Percentiles rank a stretch among this genome's conserved stretches.
Conservation (phyloP, 1,139 yeast genomes). For the Suhomyces coccinellae region DNA sequence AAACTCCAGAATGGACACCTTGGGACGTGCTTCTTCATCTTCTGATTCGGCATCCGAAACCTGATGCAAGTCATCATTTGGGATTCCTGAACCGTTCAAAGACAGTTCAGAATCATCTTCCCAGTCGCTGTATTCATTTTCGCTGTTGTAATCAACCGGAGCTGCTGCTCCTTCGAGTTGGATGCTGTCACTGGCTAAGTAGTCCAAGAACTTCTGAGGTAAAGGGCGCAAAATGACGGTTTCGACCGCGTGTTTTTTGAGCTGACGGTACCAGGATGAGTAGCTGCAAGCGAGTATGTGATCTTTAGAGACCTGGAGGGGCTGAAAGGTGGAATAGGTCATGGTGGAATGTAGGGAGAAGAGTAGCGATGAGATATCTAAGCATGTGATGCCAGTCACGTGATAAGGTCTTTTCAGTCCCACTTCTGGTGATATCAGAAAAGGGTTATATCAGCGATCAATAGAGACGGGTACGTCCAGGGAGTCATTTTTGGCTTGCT, state of each 20-base stretch:
- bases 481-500: no score
- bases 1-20: conserved; percentile 55
- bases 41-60: conserved; percentile 22
- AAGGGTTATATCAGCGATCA: no score
- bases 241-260: conserved; percentile 51
- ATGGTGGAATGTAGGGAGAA: conserved; percentile 3
- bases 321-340: conserved; percentile 27
- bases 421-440: no score
- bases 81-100: background rate
- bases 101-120: conserved; percentile 32
- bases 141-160: conserved; percentile 43
- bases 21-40: conserved; percentile 35
- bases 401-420: no score
- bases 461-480: no score
- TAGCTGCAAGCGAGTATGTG: conserved; percentile 70
- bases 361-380: conserved; percentile 3
- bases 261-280: conserved; percentile 69
- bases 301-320: conserved; percentile 39
- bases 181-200: conserved; percentile 77
- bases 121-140: conserved; percentile 74
- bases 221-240: conserved; percentile 62
- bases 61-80: background rate
- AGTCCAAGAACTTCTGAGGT: conserved; percentile 66
- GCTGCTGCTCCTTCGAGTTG: conserved; percentile 54
- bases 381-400: conserved; percentile 3